phyloP scores from a whole-genome alignment of 768 basidiomycete genomes.

The Psilocybe tampanensis region DNA sequence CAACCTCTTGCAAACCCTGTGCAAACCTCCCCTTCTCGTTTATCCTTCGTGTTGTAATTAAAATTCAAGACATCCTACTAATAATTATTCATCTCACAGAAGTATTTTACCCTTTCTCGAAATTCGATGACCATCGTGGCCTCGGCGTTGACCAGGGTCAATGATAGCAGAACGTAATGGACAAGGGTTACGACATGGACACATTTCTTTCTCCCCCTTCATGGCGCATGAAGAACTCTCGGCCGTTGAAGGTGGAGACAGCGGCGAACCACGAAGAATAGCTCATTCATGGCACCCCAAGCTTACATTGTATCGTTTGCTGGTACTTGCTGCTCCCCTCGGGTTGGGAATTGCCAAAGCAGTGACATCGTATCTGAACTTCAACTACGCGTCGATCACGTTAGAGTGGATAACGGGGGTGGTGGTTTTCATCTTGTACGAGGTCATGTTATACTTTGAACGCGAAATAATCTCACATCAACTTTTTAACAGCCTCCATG shows the following conservation, averaged over 20 bases:
- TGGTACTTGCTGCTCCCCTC: background rate
- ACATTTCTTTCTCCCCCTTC: background rate
- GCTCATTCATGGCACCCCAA: background rate
- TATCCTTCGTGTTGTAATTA: no score
- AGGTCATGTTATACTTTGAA: background rate
- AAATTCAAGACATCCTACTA: no score
- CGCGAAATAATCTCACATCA: background rate
- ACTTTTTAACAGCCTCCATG: background rate
- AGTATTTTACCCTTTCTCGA: no score
- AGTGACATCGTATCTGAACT: background rate
- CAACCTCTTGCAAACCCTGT: no score
- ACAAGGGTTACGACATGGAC: background rate
- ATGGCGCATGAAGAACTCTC: background rate
- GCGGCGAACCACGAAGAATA: background rate
- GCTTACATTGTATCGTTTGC: background rate
- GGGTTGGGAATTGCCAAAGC: background rate
- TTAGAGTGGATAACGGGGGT: conserved; percentile 1
- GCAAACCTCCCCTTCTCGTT: no score
- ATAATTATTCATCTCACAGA: no score
- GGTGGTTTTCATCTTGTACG: background rate
- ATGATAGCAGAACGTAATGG: background rate
- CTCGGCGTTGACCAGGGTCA: no score
- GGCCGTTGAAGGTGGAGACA: background rate
- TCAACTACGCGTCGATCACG: background rate
- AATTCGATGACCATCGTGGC: no score